phyloP scores from a whole-genome alignment of 108 stramenopile genomes.

The Skeletonema marinoi region DNA sequence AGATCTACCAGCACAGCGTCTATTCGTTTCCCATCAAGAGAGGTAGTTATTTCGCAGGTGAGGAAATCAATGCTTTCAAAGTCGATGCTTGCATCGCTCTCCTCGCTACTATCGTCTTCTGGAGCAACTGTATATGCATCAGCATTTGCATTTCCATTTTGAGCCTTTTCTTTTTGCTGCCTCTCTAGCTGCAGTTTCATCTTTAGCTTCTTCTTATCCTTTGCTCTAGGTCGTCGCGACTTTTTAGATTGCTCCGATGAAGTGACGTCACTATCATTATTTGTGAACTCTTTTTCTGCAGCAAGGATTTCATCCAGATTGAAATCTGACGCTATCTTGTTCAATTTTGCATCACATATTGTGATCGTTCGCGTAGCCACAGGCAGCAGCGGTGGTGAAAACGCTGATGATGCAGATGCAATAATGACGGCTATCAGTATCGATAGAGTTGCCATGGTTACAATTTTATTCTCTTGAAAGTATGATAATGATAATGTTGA shows the following conservation, averaged over 20 bases:
- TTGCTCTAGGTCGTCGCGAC: slow-evolving; percentile 9
- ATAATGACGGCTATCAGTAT: not conserved
- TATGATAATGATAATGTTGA: not conserved
- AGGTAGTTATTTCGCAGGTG: slow-evolving; percentile 11
- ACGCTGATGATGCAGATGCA: not conserved
- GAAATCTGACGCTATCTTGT: slow-evolving; percentile 42
- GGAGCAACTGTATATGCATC: not conserved
- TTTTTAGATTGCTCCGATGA: not conserved
- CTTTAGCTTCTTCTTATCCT: slow-evolving; percentile 36
- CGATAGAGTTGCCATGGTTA: not conserved
- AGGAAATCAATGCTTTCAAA: slow-evolving; percentile 25
- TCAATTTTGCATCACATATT: slow-evolving; percentile 30
- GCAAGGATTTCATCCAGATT: slow-evolving; percentile 43
- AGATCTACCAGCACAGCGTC: slow-evolving; percentile 43
- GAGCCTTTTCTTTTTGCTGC: slow-evolving; percentile 14
- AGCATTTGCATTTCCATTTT: not conserved
- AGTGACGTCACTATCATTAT: not conserved
- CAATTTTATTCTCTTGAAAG: not conserved
- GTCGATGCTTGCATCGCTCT: slow-evolving; percentile 7
- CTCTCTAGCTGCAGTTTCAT: slow-evolving; percentile 26
- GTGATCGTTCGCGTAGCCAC: slow-evolving; percentile 8
- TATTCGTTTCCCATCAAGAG: slow-evolving; percentile 33
- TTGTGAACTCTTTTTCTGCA: slow-evolving; percentile 32
- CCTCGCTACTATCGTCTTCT: slow-evolving; percentile 1
- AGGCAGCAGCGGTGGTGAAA: not conserved